Evolutionary conservation across 495 filamentous ascomycete genomes (phyloP).

Genomic region (Aspergillus ellipticus): DNA sequence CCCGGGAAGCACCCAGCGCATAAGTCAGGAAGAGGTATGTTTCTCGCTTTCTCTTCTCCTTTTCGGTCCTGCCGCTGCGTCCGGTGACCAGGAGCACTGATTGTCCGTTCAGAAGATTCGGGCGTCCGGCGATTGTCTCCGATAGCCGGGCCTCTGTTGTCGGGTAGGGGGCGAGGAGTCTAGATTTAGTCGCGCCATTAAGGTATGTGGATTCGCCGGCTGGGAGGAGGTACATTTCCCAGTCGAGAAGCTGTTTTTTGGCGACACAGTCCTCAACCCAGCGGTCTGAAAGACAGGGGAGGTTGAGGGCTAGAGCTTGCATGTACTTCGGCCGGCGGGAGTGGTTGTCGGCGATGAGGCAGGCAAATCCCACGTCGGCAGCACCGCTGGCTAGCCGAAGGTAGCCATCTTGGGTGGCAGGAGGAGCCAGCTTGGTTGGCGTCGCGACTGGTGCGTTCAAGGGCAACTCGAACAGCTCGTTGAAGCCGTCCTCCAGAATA

Average conservation of each 20-base stretch:
- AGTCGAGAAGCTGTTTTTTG: slow-evolving; percentile 59
- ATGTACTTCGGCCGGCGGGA: slow-evolving; percentile 91
- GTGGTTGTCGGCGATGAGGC: slow-evolving; percentile 80
- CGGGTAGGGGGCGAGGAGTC: slow-evolving; percentile 58
- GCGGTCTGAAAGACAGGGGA: slow-evolving; percentile 75
- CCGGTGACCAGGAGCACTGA: slow-evolving; percentile 74
- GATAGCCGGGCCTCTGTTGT: slow-evolving; percentile 53
- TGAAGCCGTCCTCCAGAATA: slow-evolving; percentile 73
- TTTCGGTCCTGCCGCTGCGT: slow-evolving; percentile 57
- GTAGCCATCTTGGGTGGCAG: slow-evolving; percentile 16
- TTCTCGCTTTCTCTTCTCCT: slow-evolving; percentile 50
- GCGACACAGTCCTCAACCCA: slow-evolving; percentile 77
- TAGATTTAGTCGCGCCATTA: slow-evolving; percentile 71
- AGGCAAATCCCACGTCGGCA: slow-evolving; percentile 66
- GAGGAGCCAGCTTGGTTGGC: slow-evolving; percentile 20
- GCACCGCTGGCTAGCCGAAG: slow-evolving; percentile 49
- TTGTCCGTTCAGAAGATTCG: slow-evolving; percentile 60
- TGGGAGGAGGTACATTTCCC: slow-evolving; percentile 78
- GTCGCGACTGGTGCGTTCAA: slow-evolving; percentile 29
- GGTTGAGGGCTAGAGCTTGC: slow-evolving; percentile 85
- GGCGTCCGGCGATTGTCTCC: slow-evolving; percentile 52
- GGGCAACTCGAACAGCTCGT: slow-evolving; percentile 69
- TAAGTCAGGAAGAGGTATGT: slow-evolving; percentile 71
- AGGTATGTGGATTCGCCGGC: slow-evolving; percentile 78
- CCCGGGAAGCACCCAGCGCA: slow-evolving; percentile 65